Base-by-base conservation (phyloP, 768 basidiomycete genomes). In the Termitomyces sp. region DNA sequence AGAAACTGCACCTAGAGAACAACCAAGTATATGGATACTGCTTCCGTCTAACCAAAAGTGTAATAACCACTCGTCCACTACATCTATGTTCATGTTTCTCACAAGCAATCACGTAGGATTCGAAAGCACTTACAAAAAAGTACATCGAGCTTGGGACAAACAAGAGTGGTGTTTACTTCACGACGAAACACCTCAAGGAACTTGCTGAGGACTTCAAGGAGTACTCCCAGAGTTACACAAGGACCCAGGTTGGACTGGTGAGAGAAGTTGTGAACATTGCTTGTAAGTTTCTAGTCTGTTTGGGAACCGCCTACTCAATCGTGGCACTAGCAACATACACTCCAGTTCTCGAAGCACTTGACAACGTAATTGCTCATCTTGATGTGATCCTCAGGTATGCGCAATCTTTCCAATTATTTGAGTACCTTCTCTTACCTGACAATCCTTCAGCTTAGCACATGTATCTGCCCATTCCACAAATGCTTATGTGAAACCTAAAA, bases 1-100 rank as follows among this genome's bases (percentile, higher is more conserved):
- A 96, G 75, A 98, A 98, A 73, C 72, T 98, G 12, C 97, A 98
- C 70, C 76, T 99, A 30, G 97, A 99, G 74, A 94, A 95, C 64
- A 91, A 88, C 54, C 80, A 82, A 56, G 82, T 85, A 1, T 92
- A 96, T 66, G 94, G 94, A 2, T 96, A 98, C 69, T 94, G 91
- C 65, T 92, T 98, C 73, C 76, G 97, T 28, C 69, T 98, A 45
- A 95, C 95, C 1, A 95, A 97, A 68, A 90, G 87, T 61, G 96
- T 94, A 62, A 54, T 85, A 74, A 54, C 13, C n/a, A 26, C 22
- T 38, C 9, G 6, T 36, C 20, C 75, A 54, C n/a, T 6, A 4
- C 10, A 9, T 30, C 14, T 5, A 51, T 54, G 22, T 46, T 24
- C 28, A 20, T 4, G 10, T 44, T 26, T 14, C 48, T 28, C 22